Percentiles rank a stretch among this genome's conserved stretches.
Conservation (phyloP, 2,329 filamentous ascomycete species). For the Pleurostoma richardsiae region DNA sequence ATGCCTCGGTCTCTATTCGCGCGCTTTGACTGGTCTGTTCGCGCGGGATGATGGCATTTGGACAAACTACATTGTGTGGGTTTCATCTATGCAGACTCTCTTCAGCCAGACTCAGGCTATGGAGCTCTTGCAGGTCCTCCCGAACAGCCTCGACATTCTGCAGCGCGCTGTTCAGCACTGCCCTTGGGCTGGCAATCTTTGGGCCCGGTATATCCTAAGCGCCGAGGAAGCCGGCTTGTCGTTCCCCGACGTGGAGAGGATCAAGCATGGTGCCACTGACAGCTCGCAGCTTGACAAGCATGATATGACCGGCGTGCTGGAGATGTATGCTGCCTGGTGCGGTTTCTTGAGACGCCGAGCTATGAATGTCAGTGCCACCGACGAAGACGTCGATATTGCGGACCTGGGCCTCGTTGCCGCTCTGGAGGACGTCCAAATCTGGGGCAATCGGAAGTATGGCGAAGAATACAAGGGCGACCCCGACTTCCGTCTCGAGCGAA, state of each 20-base stretch:
- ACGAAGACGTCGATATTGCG: conserved; percentile 83
- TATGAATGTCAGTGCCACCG: conserved; percentile 65
- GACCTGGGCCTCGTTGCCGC: conserved; percentile 85
- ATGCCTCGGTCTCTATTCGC: conserved; percentile 67
- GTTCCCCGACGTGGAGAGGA: conserved; percentile 77
- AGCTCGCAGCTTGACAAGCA: conserved; percentile 79
- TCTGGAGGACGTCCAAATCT: conserved; percentile 78
- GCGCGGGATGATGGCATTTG: conserved; percentile 71
- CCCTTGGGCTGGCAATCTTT: conserved; percentile 86
- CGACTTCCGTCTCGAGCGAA: conserved; percentile 81
- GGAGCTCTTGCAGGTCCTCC: conserved; percentile 30
- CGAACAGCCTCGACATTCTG: conserved; percentile 62
- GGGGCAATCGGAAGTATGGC: conserved; percentile 70
- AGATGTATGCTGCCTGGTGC: conserved; percentile 92
- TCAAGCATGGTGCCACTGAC: conserved; percentile 89
- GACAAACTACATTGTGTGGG: conserved; percentile 77
- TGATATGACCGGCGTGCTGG: conserved; percentile 81
- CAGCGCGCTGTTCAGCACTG: conserved; percentile 84
- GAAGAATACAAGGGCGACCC: conserved; percentile 79
- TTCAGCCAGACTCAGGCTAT: conserved; percentile 30
- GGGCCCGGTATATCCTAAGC: conserved; percentile 82
- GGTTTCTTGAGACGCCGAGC: conserved; percentile 85
- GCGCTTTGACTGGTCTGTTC: conserved; percentile 66
- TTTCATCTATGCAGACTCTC: conserved; percentile 45
- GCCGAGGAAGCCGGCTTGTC: conserved; percentile 73